Base-by-base conservation (phyloP, 2,329 filamentous ascomycete genomes). In the Fusarium sterilihyphosum region DNA sequence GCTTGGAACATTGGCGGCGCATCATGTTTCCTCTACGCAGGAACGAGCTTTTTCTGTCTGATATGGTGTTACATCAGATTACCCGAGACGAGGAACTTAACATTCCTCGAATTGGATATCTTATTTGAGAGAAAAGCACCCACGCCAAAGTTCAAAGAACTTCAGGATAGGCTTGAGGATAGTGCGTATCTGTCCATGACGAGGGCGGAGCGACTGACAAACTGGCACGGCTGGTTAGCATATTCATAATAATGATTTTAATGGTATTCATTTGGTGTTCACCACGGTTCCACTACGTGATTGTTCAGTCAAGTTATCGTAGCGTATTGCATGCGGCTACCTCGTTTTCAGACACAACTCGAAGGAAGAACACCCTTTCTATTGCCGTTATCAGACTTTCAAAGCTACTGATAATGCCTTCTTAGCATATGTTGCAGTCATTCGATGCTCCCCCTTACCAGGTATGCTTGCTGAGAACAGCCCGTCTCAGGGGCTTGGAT, bases 131-230 rank as follows among this genome's bases (percentile, higher is more conserved):
- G 70, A 43, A 73, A 65, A 33, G 73, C 80, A 16, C 70, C 77
- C 12, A 79, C 79, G 1, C 60, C 65, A 13, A 75, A 79, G 64
- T 79, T 91, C 73, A 71, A 67, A 14, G 62, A 73, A 40, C 65
- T 78, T n/a, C 76, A 76, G 59, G 74, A 73, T 56, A 71, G 74
- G 33, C 67, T 78, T 10, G 62, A 68, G 17, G 61, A 75, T 24
- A 72, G 73, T 18, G 70, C 76, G 6, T 78, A 78, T 59, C 44
- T 75, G 31, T 72, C 73, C 13, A 69, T 61, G 43, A 68, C 73
- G 22, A 62, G 66, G 43, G 61, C 67, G 17, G 73, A 78, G 24
- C 66, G 75, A 5, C 56, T 65, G 10, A 78, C 67, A 52, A 76
- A 78, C 54, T 78, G 76, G 76, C 76, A 78, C 57, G 76, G 76